Base-by-base conservation (phyloP, 352 stramenopile genomes). In the Phytophthora meadii region DNA sequence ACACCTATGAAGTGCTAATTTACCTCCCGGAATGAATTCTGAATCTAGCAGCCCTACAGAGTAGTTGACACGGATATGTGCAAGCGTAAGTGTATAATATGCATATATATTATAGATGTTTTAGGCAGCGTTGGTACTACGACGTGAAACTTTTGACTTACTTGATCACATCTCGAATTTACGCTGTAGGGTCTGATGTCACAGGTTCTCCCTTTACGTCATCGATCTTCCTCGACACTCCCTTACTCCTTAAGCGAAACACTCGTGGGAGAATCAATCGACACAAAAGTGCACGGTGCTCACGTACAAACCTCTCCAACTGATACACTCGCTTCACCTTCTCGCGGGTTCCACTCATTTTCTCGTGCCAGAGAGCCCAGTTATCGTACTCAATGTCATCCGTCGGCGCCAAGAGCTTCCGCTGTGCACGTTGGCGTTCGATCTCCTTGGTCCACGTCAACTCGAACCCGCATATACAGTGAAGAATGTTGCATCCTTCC, bases 391-490 rank as follows among this genome's bases (percentile, higher is more conserved):
- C 61, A 1, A 2, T 19, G 15, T 76, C 68, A 24, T 74, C 68
- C 2, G 42, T 9, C 1, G 81, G 79, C 2, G 66, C 81, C 30
- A 89, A 47, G n/a, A 72, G 60, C 44, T 82, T 86, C 42, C 72
- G 76, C 54, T 89, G 81, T 8, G 54, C 30, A n/a, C 67, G 72
- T 61, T 84, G 81, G 30, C 81, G 81, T n/a, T 62, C 61, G 53
- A 89, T 69, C 30, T 88, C 81, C 7, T 46, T 8, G 0, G 71
- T 59, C 81, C 81, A 90, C 51, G 78, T 60, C 47, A 90, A 86
- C 36, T 75, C 68, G 25, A 71, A 65, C 7, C 79, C 81, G 47
- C 81, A 90, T 28, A 88, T 32, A 45, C 81, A 90, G 32, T 61
- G 61, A 27, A 90, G 62, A 3, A 62, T 57, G 61, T 88, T 70